Conservation (phyloP, 2,329 filamentous ascomycete genomes). For the Sporothrix humicola region DNA sequence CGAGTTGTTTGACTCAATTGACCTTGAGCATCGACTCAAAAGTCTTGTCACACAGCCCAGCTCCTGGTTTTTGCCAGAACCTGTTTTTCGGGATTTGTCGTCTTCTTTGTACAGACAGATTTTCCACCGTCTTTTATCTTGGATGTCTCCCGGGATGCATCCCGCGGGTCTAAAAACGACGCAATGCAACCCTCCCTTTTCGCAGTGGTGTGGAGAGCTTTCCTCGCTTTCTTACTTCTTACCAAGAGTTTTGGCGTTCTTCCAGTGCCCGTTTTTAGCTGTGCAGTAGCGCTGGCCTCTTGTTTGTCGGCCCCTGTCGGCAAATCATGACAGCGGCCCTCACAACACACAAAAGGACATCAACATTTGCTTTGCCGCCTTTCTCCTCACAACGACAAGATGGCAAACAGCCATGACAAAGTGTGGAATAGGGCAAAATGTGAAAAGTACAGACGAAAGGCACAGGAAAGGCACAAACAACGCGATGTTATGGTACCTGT, state of each 20-base stretch:
- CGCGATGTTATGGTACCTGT: too few species aligned
- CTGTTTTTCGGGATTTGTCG: background rate
- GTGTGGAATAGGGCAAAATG: background rate
- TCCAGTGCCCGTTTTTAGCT: conserved; percentile 23
- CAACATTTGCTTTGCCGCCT: background rate
- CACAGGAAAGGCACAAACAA: too few species aligned
- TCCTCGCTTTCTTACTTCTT: too few species aligned
- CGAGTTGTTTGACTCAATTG: background rate
- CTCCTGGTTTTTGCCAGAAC: background rate
- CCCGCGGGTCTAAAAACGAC: background rate
- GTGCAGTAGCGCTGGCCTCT: conserved; percentile 6
- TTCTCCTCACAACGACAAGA: background rate
- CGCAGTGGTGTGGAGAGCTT: background rate
- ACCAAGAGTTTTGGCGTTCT: background rate
- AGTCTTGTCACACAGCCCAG: background rate
- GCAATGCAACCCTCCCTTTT: conserved; percentile 21
- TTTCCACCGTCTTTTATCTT: background rate
- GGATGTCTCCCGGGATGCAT: background rate
- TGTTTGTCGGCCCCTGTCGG: background rate
- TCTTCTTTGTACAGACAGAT: background rate
- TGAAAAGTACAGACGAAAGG: too few species aligned
- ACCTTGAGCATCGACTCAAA: background rate
- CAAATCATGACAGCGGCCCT: too few species aligned
- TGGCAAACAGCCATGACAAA: background rate
- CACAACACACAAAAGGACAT: background rate